Percentiles rank a stretch among this genome's conserved stretches.
Evolutionary conservation across 345 rosid genomes (phyloP).

Genomic region (Geranium rotundifolium): DNA sequence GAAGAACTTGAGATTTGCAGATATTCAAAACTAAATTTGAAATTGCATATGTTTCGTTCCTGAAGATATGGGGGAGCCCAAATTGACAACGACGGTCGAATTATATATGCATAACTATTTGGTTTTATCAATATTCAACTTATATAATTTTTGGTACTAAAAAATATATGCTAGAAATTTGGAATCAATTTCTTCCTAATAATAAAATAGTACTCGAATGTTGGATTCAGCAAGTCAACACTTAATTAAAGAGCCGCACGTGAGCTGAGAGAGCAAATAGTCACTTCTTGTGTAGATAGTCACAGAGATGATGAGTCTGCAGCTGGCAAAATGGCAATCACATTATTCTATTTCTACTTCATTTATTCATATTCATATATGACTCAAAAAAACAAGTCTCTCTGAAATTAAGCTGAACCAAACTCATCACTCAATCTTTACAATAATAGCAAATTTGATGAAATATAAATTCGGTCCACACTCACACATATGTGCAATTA

Average conservation of each 20-base stretch:
- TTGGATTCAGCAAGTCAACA: conserved; percentile 27
- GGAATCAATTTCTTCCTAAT: no score
- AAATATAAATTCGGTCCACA: no score
- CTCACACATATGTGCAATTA: no score
- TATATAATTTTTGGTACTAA: neutral
- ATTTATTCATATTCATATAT: conserved; percentile 7
- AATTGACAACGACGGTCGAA: no score
- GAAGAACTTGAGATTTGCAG: no score
- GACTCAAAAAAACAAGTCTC: neutral
- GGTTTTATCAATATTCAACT: no score
- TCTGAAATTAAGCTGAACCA: neutral
- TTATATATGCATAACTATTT: no score
- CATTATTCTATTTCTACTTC: neutral
- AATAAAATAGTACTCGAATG: neutral
- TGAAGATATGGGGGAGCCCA: no score
- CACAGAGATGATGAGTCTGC: neutral
- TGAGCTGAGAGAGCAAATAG: conserved; percentile 15
- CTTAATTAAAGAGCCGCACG: conserved; percentile 36
- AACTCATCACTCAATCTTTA: conserved; percentile 3
- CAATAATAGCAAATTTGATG: conserved; percentile 9
- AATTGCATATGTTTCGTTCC: no score
- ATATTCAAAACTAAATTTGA: no score
- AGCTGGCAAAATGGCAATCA: neutral
- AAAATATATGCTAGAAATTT: no score
- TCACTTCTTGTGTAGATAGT: neutral